These are phyloP conservation scores for Patellifolia procumbens DNA, from an alignment of 179 eudicot genomes.

Conservation along the genomic window DNA sequence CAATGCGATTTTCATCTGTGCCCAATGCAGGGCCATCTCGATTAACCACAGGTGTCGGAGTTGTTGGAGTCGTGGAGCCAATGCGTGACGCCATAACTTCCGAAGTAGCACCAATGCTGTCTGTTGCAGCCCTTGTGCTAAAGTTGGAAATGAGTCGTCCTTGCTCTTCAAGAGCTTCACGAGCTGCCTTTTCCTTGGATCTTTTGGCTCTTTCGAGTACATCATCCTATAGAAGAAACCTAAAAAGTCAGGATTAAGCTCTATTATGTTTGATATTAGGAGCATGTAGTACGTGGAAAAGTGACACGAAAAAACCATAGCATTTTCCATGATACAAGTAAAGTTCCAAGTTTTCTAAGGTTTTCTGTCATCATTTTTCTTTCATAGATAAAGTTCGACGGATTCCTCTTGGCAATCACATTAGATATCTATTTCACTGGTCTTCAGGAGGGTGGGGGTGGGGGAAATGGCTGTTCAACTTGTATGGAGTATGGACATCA, in stretches of 20 bases:
- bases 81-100: slow-evolving; percentile 2
- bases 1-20: slow-evolving; percentile 22
- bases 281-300: not conserved
- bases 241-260: not conserved
- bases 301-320: not conserved
- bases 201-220: slow-evolving; percentile 79
- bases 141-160: slow-evolving; percentile 44
- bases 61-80: slow-evolving; percentile 15
- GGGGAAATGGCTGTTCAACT: not conserved
- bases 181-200: slow-evolving; percentile 81
- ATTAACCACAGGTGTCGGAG: slow-evolving; percentile 21
- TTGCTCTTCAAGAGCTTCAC: slow-evolving; percentile 67
- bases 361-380: not conserved
- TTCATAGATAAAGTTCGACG: not conserved
- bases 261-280: not conserved
- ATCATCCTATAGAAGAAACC: slow-evolving; percentile 56
- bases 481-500: too few relatives aligned
- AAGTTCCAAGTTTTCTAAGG: not conserved
- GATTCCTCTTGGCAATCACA: not conserved
- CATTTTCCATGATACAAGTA: not conserved
- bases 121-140: slow-evolving; percentile 22
- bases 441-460: too few relatives aligned
- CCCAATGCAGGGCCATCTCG: slow-evolving; percentile 13
- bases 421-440: too few relatives aligned
- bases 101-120: slow-evolving; percentile 18